Evolutionary conservation across 2,329 filamentous ascomycete species (phyloP).

Genomic region (Pseudocercospora macadamiae): DNA sequence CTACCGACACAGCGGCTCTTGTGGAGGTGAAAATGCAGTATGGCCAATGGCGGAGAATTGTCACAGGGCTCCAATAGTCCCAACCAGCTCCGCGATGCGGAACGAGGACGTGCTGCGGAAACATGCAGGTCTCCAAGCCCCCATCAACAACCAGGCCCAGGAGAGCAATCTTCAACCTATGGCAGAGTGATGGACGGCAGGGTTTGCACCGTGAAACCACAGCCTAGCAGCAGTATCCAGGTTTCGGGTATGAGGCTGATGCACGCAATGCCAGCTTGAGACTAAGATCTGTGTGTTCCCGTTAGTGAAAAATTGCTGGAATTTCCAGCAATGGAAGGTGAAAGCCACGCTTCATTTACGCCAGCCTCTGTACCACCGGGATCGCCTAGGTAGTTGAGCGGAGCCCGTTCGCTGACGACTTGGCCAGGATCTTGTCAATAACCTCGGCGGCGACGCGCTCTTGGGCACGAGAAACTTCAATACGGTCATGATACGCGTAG

Average conservation of each 20-base stretch:
- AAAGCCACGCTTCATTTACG: background rate
- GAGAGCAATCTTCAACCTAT: background rate
- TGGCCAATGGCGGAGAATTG: background rate
- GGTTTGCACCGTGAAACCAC: background rate
- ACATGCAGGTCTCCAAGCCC: background rate
- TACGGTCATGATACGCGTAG: no score
- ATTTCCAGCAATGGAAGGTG: background rate
- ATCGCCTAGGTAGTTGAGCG: background rate
- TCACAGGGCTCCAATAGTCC: no score
- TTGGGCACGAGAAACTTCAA: no score
- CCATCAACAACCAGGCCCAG: background rate
- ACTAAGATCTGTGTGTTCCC: background rate
- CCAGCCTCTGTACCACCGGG: background rate
- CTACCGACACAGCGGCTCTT: background rate
- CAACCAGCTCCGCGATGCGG: background rate
- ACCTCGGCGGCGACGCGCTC: background rate
- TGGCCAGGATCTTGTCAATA: background rate
- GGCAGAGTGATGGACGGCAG: background rate
- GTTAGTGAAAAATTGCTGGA: background rate
- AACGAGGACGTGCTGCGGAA: constrained; percentile 1
- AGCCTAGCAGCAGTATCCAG: background rate
- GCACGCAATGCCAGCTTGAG: background rate
- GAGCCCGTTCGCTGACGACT: background rate
- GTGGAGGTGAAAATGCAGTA: background rate
- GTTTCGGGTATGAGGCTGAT: background rate